Percentiles rank a stretch among this genome's conserved stretches.
phyloP scores from a whole-genome alignment of 345 rosid genomes.

The Gynandropsis gynandra region DNA sequence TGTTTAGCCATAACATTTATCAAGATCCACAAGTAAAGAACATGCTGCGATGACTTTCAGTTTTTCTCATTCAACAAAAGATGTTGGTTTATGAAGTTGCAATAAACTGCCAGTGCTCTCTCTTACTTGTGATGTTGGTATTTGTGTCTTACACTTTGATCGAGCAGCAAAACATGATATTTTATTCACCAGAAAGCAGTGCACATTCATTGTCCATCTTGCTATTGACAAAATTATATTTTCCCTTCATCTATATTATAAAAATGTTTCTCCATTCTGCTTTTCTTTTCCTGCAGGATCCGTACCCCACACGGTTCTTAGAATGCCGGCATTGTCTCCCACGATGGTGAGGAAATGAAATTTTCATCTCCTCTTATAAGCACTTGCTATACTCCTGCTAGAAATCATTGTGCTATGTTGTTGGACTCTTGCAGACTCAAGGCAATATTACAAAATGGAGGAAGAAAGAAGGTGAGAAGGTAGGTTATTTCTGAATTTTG shows the following conservation, averaged over 20 bases:
- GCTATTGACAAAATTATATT: neutral
- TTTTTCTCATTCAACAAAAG: neutral
- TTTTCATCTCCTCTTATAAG: slow-evolving; percentile 6
- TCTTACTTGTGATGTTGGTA: slow-evolving; percentile 7
- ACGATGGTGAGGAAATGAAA: slow-evolving; percentile 62
- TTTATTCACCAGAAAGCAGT: slow-evolving; percentile 1
- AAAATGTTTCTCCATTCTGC: neutral
- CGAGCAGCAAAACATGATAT: neutral
- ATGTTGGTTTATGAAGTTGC: slow-evolving; percentile 11
- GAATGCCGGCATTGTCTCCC: slow-evolving; percentile 99
- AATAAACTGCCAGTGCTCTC: slow-evolving; percentile 1
- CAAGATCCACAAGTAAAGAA: slow-evolving; percentile 1
- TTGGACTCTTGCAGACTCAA: slow-evolving; percentile 64
- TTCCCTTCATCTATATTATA: neutral
- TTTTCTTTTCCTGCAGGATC: slow-evolving; percentile 40
- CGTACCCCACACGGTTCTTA: slow-evolving; percentile 54
- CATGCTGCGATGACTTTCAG: neutral
- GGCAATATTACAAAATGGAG: slow-evolving; percentile 87
- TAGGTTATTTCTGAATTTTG: slow-evolving; percentile 26
- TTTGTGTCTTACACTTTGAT: slow-evolving; percentile 4
- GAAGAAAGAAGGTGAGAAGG: slow-evolving; percentile 98
- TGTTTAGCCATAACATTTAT: slow-evolving; percentile 4
- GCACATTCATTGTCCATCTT: neutral
- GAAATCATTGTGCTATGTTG: slow-evolving; percentile 22
- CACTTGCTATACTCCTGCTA: slow-evolving; percentile 18